These are phyloP conservation scores for Kockovaella imperatae DNA, from an alignment of 768 basidiomycete genomes.

Conservation along the genomic window DNA sequence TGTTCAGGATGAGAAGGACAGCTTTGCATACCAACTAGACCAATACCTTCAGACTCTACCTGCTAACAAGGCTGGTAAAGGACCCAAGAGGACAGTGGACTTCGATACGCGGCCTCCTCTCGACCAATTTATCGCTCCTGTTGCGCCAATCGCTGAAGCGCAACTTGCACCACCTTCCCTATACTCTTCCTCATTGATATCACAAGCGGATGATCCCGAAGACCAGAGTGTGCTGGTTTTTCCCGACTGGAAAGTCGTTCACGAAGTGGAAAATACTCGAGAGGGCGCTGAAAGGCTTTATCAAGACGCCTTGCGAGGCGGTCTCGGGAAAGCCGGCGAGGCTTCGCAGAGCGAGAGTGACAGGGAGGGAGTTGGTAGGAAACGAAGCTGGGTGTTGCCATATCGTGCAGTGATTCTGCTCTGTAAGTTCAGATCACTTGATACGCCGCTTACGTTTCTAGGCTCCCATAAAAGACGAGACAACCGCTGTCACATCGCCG, in stretches of 20 bases:
- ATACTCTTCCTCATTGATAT: conserved; percentile 73
- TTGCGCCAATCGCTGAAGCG: conserved; percentile 55
- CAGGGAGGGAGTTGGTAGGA: conserved; percentile 44
- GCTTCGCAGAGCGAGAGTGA: conserved; percentile 4
- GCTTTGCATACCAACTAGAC: conserved; percentile 60
- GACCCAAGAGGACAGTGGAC: conserved; percentile 2
- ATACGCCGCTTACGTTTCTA: conserved; percentile 38
- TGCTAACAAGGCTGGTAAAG: conserved; percentile 7
- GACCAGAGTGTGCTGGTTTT: conserved; percentile 77
- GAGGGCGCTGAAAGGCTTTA: conserved; percentile 66
- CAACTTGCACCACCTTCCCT: conserved; percentile 53
- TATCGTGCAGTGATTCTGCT: conserved; percentile 84
- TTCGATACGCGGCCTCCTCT: conserved; percentile 1
- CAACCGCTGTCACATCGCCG: conserved; percentile 81
- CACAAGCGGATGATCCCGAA: conserved; percentile 58
- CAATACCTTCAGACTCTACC: conserved; percentile 22
- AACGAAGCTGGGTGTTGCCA: conserved; percentile 72
- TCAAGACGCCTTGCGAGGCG: conserved; percentile 57
- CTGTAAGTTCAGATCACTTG: conserved; percentile 53
- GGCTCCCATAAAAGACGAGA: conserved; percentile 91
- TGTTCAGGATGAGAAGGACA: conserved; percentile 52
- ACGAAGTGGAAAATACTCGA: conserved; percentile 58
- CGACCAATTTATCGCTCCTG: conserved; percentile 4
- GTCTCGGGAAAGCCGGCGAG: conserved; percentile 18
- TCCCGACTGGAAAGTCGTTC: conserved; percentile 82